phyloP scores from a whole-genome alignment of 73 alveolate genomes.

The Paramecium sonneborni region DNA sequence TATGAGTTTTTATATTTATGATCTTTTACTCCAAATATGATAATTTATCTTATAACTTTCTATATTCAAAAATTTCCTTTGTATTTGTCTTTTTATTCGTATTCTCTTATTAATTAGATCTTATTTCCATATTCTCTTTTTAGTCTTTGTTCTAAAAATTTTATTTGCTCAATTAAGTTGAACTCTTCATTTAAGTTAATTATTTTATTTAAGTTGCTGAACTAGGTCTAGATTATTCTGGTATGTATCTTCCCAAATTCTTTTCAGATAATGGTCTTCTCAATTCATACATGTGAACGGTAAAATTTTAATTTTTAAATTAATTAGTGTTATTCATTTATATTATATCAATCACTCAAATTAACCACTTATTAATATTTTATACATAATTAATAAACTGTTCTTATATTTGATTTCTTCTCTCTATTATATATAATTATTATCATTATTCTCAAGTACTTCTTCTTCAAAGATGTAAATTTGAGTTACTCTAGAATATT shows the following conservation, averaged over 20 bases:
- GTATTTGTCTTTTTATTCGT: neutral
- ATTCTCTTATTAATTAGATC: neutral
- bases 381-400: too few relatives aligned
- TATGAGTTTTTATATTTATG: constrained; percentile 18
- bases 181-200: constrained; percentile 35
- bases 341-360: neutral
- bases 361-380: neutral
- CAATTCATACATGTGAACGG: constrained; percentile 56
- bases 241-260: constrained; percentile 13
- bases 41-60: constrained; percentile 11
- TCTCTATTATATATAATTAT: too few relatives aligned
- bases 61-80: constrained; percentile 2
- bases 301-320: constrained; percentile 39
- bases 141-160: constrained; percentile 25
- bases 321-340: neutral
- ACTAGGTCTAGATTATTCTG: constrained; percentile 9
- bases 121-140: constrained; percentile 21
- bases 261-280: constrained; percentile 53
- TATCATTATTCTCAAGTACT: too few relatives aligned
- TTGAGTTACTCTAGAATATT: too few relatives aligned
- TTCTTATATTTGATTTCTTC: too few relatives aligned
- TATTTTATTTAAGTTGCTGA: neutral
- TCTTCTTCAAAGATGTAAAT: too few relatives aligned
- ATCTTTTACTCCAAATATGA: constrained; percentile 24
- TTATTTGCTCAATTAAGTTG: neutral